Evolutionary conservation across 1,284 basidiomycete genomes (phyloP).

Genomic region (Tilletia setariae): DNA sequence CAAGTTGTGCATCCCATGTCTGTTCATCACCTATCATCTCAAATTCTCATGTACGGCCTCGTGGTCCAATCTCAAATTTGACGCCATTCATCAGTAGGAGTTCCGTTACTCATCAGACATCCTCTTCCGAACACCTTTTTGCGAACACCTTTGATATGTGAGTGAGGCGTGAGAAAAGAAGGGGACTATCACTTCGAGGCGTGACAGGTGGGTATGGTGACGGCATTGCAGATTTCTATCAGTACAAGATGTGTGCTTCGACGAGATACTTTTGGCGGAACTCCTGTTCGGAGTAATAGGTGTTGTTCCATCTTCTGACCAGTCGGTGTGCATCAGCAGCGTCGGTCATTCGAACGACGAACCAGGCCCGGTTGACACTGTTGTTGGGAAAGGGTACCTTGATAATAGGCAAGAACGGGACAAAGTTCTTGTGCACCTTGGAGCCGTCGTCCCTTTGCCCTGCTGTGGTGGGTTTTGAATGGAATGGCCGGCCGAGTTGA

Average conservation of each 20-base stretch:
- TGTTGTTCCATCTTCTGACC: conserved; percentile 2
- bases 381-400: conserved; percentile 2
- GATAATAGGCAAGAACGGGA: conserved; percentile 7
- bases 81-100: too few species aligned
- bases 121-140: too few species aligned
- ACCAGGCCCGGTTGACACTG: not conserved
- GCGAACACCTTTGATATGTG: too few species aligned
- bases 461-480: not conserved
- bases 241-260: conserved; percentile 1
- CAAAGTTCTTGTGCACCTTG: not conserved
- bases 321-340: conserved; percentile 7
- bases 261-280: not conserved
- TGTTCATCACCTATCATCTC: too few species aligned
- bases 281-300: not conserved
- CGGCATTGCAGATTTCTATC: not conserved
- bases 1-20: too few species aligned
- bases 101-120: too few species aligned
- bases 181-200: too few species aligned
- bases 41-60: too few species aligned
- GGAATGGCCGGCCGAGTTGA: not conserved
- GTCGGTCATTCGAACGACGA: conserved; percentile 10
- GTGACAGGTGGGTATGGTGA: too few species aligned
- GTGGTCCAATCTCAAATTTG: too few species aligned
- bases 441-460: not conserved
- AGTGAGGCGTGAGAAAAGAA: too few species aligned